Evolutionary conservation across 2,329 filamentous ascomycete genomes (phyloP).

Genomic region (Gyromitra esculenta): DNA sequence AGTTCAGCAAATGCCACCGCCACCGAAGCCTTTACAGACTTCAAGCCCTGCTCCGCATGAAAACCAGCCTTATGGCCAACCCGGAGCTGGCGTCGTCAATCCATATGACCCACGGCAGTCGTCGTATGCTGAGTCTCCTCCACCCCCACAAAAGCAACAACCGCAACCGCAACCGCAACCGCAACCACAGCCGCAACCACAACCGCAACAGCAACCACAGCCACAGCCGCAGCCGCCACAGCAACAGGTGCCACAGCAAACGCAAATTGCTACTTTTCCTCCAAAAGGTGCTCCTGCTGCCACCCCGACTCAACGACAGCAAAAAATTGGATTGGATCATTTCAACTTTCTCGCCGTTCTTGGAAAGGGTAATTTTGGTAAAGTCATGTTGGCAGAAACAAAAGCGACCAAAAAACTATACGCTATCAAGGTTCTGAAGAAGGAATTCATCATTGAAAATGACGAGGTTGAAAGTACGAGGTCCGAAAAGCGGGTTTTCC

Average conservation of each 20-base stretch:
- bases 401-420: slow-evolving; percentile 92
- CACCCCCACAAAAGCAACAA: slow-evolving; percentile 29
- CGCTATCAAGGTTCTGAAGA: slow-evolving; percentile 98
- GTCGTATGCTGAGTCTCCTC: slow-evolving; percentile 38
- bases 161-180: slow-evolving; percentile 56
- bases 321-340: slow-evolving; percentile 92
- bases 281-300: slow-evolving; percentile 75
- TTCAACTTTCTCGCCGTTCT: slow-evolving; percentile 99
- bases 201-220: slow-evolving; percentile 53
- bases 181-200: slow-evolving; percentile 54
- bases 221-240: slow-evolving; percentile 54
- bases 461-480: slow-evolving; percentile 98
- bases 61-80: slow-evolving; percentile 13
- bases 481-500: slow-evolving; percentile 96
- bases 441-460: slow-evolving; percentile 99
- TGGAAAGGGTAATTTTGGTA: slow-evolving; percentile 99
- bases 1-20: slow-evolving; percentile 59
- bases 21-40: slow-evolving; percentile 55
- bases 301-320: slow-evolving; percentile 76
- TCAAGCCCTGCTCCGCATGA: slow-evolving; percentile 35
- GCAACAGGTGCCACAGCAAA: slow-evolving; percentile 52
- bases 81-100: background rate
- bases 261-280: slow-evolving; percentile 60
- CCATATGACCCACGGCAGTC: slow-evolving; percentile 38
- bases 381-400: slow-evolving; percentile 98